Evolutionary conservation across 1,139 yeast species (phyloP), one percentile per base, ranked within the genome.

Genomic region (Zygotorulaspora mrakii): DNA sequence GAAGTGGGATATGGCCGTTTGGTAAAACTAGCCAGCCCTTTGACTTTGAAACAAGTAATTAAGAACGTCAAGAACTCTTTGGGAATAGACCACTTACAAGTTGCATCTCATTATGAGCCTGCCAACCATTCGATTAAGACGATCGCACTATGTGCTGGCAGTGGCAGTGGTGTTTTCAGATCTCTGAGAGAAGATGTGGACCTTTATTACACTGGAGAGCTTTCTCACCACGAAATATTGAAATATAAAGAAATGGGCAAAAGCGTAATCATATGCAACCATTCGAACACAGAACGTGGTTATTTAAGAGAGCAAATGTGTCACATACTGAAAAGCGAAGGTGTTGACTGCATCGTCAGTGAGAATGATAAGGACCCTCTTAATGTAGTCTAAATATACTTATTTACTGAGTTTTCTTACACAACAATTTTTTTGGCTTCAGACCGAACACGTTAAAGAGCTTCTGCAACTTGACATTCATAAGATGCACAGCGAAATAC

Each of bases 91-190:
- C 67, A 78, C 48, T 67, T 89, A 7, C 95, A 85, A 59, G 76
- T 87, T 1, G 88, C 88, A 1, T 68, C 72, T 0, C 64, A 70
- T 2, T 61, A 59, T 8, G 63, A 65, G 28, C 39, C 50, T 20
- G 41, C 50, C 9, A 49, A 52, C n/a, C 65, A 61, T 11, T 65
- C 63, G 4, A 68, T 84, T 29, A 62, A 60, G 16, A 69, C 71
- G 0, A 69, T 88, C n/a, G 97, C 96, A 0, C 62, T 91, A 16
- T 91, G 99, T 64, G 98, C 98, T 3, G 99, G 99, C 0, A 85
- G 96, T 3, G 99, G 99, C 0, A 80, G 85, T 1, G 81, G 82
- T 0, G 77, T 76, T 2, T 69, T 69, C 48, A 53, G 51, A 30
- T 39, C 49, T 2, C 36, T 66, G 18, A 47, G 47, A n/a, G 52